phyloP scores from a whole-genome alignment of 2,329 filamentous ascomycete species.

The Beauveria rudraprayagi region DNA sequence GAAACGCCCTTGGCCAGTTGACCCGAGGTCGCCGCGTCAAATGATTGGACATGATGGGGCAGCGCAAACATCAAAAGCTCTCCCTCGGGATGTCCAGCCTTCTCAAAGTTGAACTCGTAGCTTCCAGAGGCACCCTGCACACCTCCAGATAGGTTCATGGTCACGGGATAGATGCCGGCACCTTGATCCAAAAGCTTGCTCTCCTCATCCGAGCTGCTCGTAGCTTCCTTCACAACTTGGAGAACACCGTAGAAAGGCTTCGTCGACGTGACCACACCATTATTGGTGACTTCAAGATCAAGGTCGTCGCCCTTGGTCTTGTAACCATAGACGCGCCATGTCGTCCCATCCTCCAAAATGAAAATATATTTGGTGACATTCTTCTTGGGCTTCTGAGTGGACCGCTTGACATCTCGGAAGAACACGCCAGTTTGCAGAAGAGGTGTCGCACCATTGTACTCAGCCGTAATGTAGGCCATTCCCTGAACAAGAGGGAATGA shows the following conservation, averaged over 20 bases:
- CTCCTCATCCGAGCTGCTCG: slow-evolving; percentile 40
- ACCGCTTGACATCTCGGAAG: slow-evolving; percentile 60
- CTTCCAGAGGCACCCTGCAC: slow-evolving; percentile 51
- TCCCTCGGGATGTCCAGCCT: slow-evolving; percentile 52
- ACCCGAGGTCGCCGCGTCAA: slow-evolving; percentile 50
- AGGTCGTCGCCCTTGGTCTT: slow-evolving; percentile 50
- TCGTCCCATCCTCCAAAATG: slow-evolving; percentile 59
- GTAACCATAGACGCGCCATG: slow-evolving; percentile 76
- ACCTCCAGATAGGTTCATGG: slow-evolving; percentile 56
- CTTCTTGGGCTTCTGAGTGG: slow-evolving; percentile 47
- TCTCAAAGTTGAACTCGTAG: slow-evolving; percentile 69
- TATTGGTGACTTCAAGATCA: slow-evolving; percentile 60
- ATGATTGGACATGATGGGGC: slow-evolving; percentile 75
- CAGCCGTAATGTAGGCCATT: slow-evolving; percentile 75
- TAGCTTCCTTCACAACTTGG: slow-evolving; percentile 72
- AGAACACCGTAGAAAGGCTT: slow-evolving; percentile 67
- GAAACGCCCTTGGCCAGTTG: slow-evolving; percentile 43
- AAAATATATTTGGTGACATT: slow-evolving; percentile 71
- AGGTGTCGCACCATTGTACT: slow-evolving; percentile 65
- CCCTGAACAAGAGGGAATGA: slow-evolving; percentile 82
- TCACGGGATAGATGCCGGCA: slow-evolving; percentile 64
- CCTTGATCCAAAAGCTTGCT: slow-evolving; percentile 60
- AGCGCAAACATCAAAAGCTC: slow-evolving; percentile 77
- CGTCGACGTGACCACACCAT: slow-evolving; percentile 55
- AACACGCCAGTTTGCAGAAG: slow-evolving; percentile 66